Percentiles rank a stretch among this genome's conserved stretches.
phyloP scores from a whole-genome alignment of 306 rosid species.

The Dicorynia guianensis region DNA sequence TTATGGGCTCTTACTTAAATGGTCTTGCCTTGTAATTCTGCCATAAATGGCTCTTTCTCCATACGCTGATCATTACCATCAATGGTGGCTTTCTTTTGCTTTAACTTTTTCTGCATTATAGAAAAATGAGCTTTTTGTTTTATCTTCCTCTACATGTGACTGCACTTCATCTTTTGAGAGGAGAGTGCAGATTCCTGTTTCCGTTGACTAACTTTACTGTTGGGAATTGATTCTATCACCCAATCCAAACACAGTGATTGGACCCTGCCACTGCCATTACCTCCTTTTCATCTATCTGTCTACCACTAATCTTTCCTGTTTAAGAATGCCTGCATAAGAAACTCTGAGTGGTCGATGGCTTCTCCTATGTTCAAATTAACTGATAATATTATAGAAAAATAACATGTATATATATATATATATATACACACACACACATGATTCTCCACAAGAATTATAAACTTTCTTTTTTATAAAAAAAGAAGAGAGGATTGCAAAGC shows the following conservation, averaged over 20 bases:
- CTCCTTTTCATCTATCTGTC: not conserved
- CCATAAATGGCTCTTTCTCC: conserved; percentile 20
- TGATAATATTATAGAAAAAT: not conserved
- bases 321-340: not conserved
- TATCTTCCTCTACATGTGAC: conserved; percentile 26
- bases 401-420: not conserved
- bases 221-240: too few relatives aligned
- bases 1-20: conserved; percentile 32
- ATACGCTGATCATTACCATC: conserved; percentile 30
- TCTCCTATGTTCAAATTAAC: not conserved
- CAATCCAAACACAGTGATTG: too few relatives aligned
- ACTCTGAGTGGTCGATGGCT: not conserved
- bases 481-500: not conserved
- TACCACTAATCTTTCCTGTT: not conserved
- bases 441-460: conserved; percentile 7
- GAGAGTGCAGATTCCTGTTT: conserved; percentile 15
- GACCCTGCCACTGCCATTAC: not conserved
- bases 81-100: conserved; percentile 3
- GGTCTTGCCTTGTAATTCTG: conserved; percentile 7
- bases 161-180: conserved; percentile 30
- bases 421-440: too few relatives aligned
- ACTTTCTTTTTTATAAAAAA: not conserved
- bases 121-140: conserved; percentile 16
- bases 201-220: conserved; percentile 27
- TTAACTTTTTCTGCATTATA: conserved; percentile 11